Percentiles rank a stretch among this genome's conserved stretches.
Evolutionary conservation across 2,329 filamentous ascomycete species (phyloP).

Genomic region (Dactylella cylindrospora): DNA sequence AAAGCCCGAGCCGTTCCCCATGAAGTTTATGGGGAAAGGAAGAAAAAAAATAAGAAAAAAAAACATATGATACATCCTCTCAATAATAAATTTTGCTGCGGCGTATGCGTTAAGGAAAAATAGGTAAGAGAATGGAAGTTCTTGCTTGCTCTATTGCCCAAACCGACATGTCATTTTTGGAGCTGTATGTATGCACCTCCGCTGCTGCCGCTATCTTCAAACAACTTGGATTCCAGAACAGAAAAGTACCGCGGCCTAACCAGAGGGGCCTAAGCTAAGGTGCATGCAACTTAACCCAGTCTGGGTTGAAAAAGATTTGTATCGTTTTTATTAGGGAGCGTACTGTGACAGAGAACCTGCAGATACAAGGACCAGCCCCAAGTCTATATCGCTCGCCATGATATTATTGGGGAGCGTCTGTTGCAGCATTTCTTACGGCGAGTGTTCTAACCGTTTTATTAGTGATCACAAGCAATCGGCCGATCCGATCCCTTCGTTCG

Average conservation of each 20-base stretch:
- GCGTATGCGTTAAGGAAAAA: constrained; percentile 28
- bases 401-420: constrained; percentile 30
- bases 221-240: constrained; percentile 10
- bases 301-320: no score
- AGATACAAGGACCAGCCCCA: constrained; percentile 13
- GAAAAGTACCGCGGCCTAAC: no score
- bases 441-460: constrained; percentile 16
- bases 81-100: no score
- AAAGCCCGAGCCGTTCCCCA: constrained; percentile 33
- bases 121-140: constrained; percentile 22
- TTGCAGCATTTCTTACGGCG: constrained; percentile 37
- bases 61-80: constrained; percentile 35
- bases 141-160: no score
- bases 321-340: constrained; percentile 24
- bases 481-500: constrained; percentile 12
- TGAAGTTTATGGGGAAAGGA: no score
- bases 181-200: constrained; percentile 3
- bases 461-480: constrained; percentile 17
- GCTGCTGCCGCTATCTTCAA: constrained; percentile 1
- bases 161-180: no score
- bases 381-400: no score
- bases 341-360: constrained; percentile 26
- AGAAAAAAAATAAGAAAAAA: no score
- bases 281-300: no score
- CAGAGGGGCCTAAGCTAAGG: no score